Evolutionary conservation across 2,329 filamentous ascomycete genomes (phyloP).

Genomic region (Penicillium crustosum): DNA sequence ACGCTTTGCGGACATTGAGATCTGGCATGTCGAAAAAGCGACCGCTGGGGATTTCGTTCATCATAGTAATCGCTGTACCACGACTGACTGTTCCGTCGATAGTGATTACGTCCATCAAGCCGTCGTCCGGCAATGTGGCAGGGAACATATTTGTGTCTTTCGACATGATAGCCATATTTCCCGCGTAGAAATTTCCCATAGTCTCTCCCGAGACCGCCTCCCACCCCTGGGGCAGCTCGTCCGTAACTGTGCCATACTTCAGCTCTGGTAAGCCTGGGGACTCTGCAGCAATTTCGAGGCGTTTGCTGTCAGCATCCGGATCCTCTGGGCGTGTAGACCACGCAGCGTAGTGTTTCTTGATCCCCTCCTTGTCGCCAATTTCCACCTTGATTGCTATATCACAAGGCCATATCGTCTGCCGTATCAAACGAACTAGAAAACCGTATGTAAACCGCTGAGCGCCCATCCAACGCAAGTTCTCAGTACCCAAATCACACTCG

Average conservation of each 20-base stretch:
- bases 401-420: slow-evolving; percentile 79
- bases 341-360: slow-evolving; percentile 70
- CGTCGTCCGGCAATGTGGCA: slow-evolving; percentile 77
- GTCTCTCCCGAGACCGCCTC: slow-evolving; percentile 69
- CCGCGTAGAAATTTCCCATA: slow-evolving; percentile 88
- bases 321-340: slow-evolving; percentile 40
- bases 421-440: slow-evolving; percentile 72
- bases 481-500: slow-evolving; percentile 85
- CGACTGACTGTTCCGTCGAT: slow-evolving; percentile 74
- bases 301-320: slow-evolving; percentile 16
- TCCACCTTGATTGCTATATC: slow-evolving; percentile 84
- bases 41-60: slow-evolving; percentile 70
- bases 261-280: slow-evolving; percentile 66
- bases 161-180: slow-evolving; percentile 94
- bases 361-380: slow-evolving; percentile 69
- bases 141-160: slow-evolving; percentile 80
- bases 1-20: slow-evolving; percentile 79
- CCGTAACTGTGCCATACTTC: slow-evolving; percentile 75
- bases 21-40: slow-evolving; percentile 76
- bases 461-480: slow-evolving; percentile 92
- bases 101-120: slow-evolving; percentile 78
- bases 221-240: slow-evolving; percentile 77
- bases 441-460: slow-evolving; percentile 80
- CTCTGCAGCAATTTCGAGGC: slow-evolving; percentile 41
- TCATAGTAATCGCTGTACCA: slow-evolving; percentile 64